A percentile compares a stretch with the other conserved stretches of the same genome.
These are phyloP conservation scores for Coccinonectria pachysandricola DNA, from an alignment of 2,329 filamentous ascomycete genomes.

Conservation along the genomic window DNA sequence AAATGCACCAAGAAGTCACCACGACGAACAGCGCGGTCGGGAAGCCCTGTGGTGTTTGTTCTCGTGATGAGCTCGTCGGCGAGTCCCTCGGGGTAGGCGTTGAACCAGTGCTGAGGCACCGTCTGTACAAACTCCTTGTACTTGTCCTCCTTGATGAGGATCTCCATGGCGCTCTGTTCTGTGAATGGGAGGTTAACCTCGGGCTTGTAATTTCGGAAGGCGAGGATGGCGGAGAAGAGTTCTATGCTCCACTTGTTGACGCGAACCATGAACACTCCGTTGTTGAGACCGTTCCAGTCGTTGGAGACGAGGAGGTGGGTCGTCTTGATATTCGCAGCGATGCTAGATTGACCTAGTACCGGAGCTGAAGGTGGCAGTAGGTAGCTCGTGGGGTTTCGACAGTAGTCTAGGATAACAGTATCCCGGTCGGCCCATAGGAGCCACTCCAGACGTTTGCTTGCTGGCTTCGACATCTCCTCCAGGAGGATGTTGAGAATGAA, in stretches of 20 bases:
- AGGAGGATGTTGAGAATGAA: slow-evolving; percentile 3
- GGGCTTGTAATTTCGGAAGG: slow-evolving; percentile 8
- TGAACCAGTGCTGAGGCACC: slow-evolving; percentile 13
- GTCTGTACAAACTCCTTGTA: slow-evolving; percentile 2
- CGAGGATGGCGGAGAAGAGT: slow-evolving; percentile 9
- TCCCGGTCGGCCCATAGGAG: slow-evolving; percentile 11
- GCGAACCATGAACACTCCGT: slow-evolving; percentile 11
- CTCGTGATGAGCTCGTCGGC: slow-evolving; percentile 1
- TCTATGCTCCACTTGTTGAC: slow-evolving; percentile 8
- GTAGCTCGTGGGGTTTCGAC: slow-evolving; percentile 4
- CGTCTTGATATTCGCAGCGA: neutral
- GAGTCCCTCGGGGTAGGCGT: slow-evolving; percentile 4
- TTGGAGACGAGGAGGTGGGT: slow-evolving; percentile 6
- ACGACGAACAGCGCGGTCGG: slow-evolving; percentile 1
- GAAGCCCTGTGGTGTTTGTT: slow-evolving; percentile 1
- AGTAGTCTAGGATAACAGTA: slow-evolving; percentile 10
- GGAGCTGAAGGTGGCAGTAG: slow-evolving; percentile 3
- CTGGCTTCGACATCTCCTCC: slow-evolving; percentile 8
- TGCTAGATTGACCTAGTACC: neutral
- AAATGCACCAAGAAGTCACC: slow-evolving; percentile 13
- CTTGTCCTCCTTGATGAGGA: slow-evolving; percentile 5
- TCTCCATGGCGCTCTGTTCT: slow-evolving; percentile 13
- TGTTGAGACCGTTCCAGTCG: slow-evolving; percentile 11
- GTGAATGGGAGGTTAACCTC: slow-evolving; percentile 5
- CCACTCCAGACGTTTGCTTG: slow-evolving; percentile 7